These are phyloP conservation scores for Trichomonas vaginalis DNA, from an alignment of 208 protist species.

Conservation along the genomic window DNA sequence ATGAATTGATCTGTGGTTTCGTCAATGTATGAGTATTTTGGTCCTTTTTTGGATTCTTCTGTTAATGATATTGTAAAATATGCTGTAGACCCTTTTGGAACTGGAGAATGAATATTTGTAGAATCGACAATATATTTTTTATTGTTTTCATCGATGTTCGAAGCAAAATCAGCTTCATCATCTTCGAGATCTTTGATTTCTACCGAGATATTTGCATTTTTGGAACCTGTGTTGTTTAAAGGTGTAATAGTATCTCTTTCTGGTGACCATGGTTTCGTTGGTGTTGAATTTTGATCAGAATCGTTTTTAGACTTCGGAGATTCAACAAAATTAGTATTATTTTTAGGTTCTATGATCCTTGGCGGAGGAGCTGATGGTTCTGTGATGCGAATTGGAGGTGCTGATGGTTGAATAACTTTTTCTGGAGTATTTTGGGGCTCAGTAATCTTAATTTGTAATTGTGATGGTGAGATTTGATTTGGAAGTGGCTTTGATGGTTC, in stretches of 20 bases:
- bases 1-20: background rate
- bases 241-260: background rate
- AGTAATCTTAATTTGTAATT: background rate
- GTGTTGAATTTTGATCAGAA: too few species aligned
- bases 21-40: background rate
- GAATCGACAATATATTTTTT: background rate
- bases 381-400: background rate
- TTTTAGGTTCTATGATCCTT: background rate
- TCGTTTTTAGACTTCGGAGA: background rate
- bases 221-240: background rate
- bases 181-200: background rate
- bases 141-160: background rate
- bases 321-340: background rate
- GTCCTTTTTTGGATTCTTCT: background rate
- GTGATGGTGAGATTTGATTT: background rate
- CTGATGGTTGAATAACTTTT: background rate
- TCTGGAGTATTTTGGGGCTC: background rate
- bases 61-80: background rate
- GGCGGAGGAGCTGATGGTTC: background rate
- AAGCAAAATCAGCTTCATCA: background rate
- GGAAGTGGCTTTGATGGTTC: background rate
- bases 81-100: background rate
- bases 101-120: background rate
- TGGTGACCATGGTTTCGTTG: background rate
- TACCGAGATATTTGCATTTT: background rate